These are phyloP conservation scores for Neurospora sp. DNA, from an alignment of 495 filamentous ascomycete species.

Conservation along the genomic window DNA sequence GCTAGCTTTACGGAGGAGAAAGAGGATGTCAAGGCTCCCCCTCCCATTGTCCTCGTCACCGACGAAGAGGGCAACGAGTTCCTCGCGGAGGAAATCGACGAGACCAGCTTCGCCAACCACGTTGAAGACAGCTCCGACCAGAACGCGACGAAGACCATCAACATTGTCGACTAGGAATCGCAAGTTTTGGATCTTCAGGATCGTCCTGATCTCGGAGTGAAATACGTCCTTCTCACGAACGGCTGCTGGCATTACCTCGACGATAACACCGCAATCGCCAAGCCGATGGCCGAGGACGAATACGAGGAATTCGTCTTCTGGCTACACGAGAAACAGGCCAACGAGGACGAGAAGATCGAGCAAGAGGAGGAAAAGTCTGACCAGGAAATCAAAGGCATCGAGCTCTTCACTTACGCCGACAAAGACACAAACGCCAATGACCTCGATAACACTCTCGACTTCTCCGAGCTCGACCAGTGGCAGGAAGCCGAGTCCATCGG, in stretches of 20 bases:
- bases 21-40: not conserved
- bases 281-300: fast-evolving
- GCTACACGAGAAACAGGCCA: not conserved
- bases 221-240: not conserved
- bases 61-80: not conserved
- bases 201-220: not conserved
- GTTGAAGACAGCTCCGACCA: no score
- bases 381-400: not conserved
- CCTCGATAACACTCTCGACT: not conserved
- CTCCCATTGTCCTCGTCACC: not conserved
- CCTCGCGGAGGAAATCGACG: not conserved
- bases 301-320: not conserved
- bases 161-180: not conserved
- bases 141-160: not conserved
- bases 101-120: not conserved
- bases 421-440: fast-evolving
- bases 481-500: not conserved
- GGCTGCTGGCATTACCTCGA: not conserved
- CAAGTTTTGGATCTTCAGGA: not conserved
- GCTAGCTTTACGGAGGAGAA: not conserved
- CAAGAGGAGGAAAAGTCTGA: no score
- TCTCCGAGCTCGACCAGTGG: not conserved
- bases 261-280: fast-evolving
- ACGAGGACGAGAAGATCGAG: not conserved
- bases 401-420: not conserved